Base-by-base conservation (phyloP, 441 rosid genomes). In the Hura crepitans region DNA sequence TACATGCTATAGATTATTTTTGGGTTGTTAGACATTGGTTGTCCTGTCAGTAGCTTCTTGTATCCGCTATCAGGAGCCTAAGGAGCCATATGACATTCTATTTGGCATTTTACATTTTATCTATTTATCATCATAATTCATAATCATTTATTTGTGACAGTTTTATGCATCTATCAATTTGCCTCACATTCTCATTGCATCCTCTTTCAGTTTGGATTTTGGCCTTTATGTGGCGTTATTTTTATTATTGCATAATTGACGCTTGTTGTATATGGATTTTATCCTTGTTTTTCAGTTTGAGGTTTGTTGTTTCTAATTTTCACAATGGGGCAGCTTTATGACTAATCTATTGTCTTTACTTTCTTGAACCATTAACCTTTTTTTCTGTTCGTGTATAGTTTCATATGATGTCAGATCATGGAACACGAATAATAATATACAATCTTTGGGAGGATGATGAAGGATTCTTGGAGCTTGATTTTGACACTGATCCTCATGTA, bases 391-490 rank as follows among this genome's bases (percentile, higher is more conserved):
- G 56, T 53, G n/a, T 77, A 47, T 67, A 88, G 91, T 91, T 93
- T 72, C 79, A 83, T 81, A 61, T 79, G 65, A 83, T 93, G 91
- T 79, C 79, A 70, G 85, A 83, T 72, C 90, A 82, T 61, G 98
- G 98, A 57, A 89, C 98, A 47, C 86, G 83, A 39, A 83, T 93
- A 79, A 81, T 91, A 65, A 87, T 93, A 67, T 93, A 91, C 81
- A 89, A 93, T 75, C 97, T 93, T 55, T 93, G 98, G 98, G 97
- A 91, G 81, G 93, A 93, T 82, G 97, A 93, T 53, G 71, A 85
- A 86, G 96, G 95, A 68, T 72, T 79, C 60, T 78, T 82, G 74
- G 98, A 93, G 75, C 94, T 93, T 51, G 98, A 91, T 81, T 91
- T 93, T 80, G 89, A 83, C 62, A 68, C 85, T 43, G 93, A 93